phyloP scores from a whole-genome alignment of 1,284 basidiomycete genomes.

The Ganoderma resinaceum region DNA sequence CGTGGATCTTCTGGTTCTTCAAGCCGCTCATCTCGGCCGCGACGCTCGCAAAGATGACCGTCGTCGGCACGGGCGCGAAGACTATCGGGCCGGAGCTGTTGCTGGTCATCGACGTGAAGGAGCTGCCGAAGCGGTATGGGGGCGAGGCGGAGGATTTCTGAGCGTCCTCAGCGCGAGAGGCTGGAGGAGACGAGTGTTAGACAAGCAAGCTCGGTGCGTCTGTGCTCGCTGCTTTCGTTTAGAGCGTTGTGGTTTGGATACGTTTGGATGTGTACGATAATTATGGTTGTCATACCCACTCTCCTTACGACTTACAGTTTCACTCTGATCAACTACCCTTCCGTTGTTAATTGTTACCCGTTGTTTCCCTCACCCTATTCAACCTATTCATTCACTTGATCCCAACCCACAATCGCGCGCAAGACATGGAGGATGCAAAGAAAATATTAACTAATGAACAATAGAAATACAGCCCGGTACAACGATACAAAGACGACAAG shows the following conservation, averaged over 20 bases:
- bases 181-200: too few relatives aligned
- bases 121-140: slow-evolving; percentile 75
- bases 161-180: background rate
- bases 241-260: background rate
- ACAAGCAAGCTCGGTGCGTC: background rate
- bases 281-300: background rate
- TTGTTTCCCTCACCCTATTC: background rate
- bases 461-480: slow-evolving; percentile 33
- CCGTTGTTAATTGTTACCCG: background rate
- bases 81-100: slow-evolving; percentile 65
- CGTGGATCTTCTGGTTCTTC: slow-evolving; percentile 86
- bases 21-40: slow-evolving; percentile 72
- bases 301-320: background rate
- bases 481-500: slow-evolving; percentile 20
- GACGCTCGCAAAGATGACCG: slow-evolving; percentile 78
- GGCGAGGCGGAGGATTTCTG: slow-evolving; percentile 49
- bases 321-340: too few relatives aligned
- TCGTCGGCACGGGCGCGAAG: slow-evolving; percentile 69
- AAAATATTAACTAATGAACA: slow-evolving; percentile 33
- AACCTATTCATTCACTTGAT: background rate
- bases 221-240: background rate
- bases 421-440: background rate
- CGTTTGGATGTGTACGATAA: background rate
- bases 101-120: slow-evolving; percentile 55
- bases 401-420: background rate